Evolutionary conservation across 108 stramenopile genomes (phyloP).

Genomic region (Cyclotella choctawhatcheeana): DNA sequence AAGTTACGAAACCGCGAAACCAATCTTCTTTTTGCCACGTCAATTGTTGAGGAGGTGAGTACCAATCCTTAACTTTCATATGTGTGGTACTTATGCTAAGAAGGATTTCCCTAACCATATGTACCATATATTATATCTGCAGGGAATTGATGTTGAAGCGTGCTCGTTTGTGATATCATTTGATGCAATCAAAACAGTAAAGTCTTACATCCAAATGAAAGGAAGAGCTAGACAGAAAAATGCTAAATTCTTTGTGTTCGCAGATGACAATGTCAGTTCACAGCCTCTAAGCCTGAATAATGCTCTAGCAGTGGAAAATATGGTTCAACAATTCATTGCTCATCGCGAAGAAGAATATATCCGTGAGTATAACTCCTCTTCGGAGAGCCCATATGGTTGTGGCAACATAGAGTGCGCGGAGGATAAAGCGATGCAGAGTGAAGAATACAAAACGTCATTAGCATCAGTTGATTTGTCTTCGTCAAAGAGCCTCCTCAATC

Average conservation of each 20-base stretch:
- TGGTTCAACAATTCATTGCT: constrained; percentile 54
- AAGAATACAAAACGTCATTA: constrained; percentile 31
- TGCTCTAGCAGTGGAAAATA: constrained; percentile 41
- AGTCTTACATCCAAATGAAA: constrained; percentile 80
- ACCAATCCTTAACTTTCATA: background rate
- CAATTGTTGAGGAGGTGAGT: constrained; percentile 63
- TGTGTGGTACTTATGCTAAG: no score
- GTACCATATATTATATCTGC: background rate
- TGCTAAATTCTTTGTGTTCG: constrained; percentile 65
- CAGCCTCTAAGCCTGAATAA: constrained; percentile 24
- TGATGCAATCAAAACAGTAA: constrained; percentile 52
- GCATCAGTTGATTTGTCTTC: constrained; percentile 56
- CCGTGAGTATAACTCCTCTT: background rate
- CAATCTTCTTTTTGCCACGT: constrained; percentile 70
- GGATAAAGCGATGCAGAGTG: constrained; percentile 42
- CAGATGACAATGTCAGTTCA: constrained; percentile 15
- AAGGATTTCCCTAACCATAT: no score
- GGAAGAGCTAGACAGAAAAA: constrained; percentile 61
- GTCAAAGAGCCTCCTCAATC: constrained; percentile 63
- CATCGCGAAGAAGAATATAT: constrained; percentile 14
- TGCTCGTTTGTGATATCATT: constrained; percentile 69
- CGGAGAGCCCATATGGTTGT: background rate
- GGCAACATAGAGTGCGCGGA: constrained; percentile 27
- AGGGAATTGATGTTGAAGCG: constrained; percentile 69
- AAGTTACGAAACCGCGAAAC: constrained; percentile 51